Evolutionary conservation across 1,284 basidiomycete genomes (phyloP), one percentile per base, ranked within the genome.

Genomic region (Ganoderma boninense): DNA sequence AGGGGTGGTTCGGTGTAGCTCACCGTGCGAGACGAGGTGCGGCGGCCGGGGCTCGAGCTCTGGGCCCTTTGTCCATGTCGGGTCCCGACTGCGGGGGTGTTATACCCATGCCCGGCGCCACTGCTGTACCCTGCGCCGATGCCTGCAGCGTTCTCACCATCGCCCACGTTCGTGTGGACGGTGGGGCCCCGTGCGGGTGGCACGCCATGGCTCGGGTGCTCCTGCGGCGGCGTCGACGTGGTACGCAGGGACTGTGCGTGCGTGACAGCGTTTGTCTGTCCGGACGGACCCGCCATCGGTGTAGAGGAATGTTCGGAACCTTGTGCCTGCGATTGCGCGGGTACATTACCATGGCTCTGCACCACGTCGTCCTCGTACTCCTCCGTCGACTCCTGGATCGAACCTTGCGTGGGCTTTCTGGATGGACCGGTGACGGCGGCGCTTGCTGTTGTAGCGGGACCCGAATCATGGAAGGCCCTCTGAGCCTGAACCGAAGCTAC

Each of bases 341-440:
- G 54, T 35, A 32, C 29, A 6, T 57, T 35, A 35, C 54, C 54
- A 5, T 57, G 16, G 3, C 29, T 29, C 6, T 2, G n/a, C 2
- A 5, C 46, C n/a, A 10, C 46, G 11, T 49, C 52, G 46, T 38
- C 52, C 18, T 74, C 60, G 14, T 70, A 64, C 49, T 74, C 73
- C 23, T 69, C 65, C 46, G 68, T 68, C 4, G 68, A 71, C 8
- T 56, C 66, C 32, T 64, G 65, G 1, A 65, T 64, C 2, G 64
- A 63, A 8, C 26, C n/a, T 7, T 62, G 49, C 6, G 61, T 57
- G 13, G 42, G 42, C 11, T 16, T 26, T 13, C 20, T 23, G 57
- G 73, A 72, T 11, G 73, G 70, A n/a, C 73, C 70, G 2, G 73
- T 40, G 11, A 40, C 67, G 52, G 42, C 38, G 23, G 73, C 63